Evolutionary conservation across 129 eudicot genomes (phyloP), one percentile per base, ranked within the genome.

Genomic region (Lactuca sativa): DNA sequence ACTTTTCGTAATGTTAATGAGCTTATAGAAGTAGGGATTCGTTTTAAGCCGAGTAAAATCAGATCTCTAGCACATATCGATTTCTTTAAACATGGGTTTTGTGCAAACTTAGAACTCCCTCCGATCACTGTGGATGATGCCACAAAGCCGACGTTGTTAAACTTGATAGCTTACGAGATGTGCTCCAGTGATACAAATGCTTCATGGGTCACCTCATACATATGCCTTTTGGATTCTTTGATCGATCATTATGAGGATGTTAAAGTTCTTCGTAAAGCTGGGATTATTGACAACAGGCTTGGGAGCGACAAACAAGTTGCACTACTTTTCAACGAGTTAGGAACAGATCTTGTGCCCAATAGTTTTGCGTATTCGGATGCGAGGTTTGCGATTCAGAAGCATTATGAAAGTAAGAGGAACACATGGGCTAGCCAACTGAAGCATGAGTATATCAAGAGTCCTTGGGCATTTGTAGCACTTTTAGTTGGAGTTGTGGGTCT

Each of bases 111-210:
- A 3, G 37, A 49, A 38, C 67, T 83, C 56, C 82, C 87, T 14
- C 63, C 72, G 4, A 62, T 79, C 11, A 64, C 38, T 1, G 60
- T 83, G 6, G 77, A 75, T 30, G 79, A 74, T 54, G 31, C 77
- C 53, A 80, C 81, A 13, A 72, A 61, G 25, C 60, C 71, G 8
- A 52, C 59, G 49, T 67, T 84, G 59, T 56, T 74, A 30, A 84
- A 84, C 83, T 53, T 84, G 77, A 21, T 71, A n/a, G 85, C 85
- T n/a, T 73, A 72, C 31, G 89, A 84, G 53, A 71, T 40, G 74
- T 73, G 83, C 18, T 54, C 65, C 0, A 2, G 53, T 52, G 17
- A 36, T 5, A 43, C 31, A 13, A n/a, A 6, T 9, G 74, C 63
- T 9, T 15, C 72, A 0, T 48, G 64, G 70, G 72, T 83, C 8